phyloP scores from a whole-genome alignment of 2,329 filamentous ascomycete genomes.

The Penicillium sp. region DNA sequence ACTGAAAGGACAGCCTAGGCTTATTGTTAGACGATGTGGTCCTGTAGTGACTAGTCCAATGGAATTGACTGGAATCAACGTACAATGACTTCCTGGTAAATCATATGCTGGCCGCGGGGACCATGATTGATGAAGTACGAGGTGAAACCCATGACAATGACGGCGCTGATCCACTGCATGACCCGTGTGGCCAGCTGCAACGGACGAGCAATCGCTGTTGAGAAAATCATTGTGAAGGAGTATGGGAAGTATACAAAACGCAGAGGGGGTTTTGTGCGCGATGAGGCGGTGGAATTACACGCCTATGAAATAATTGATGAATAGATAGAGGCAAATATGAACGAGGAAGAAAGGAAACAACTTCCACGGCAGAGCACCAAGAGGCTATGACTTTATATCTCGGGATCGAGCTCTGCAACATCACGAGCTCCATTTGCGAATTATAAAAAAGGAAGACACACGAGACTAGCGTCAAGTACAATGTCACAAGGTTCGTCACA shows the following conservation, averaged over 20 bases:
- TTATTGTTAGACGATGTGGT: slow-evolving; percentile 9
- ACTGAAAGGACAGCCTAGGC: slow-evolving; percentile 36
- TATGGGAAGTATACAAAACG: neutral
- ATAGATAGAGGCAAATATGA: neutral
- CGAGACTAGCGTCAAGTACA: slow-evolving; percentile 15
- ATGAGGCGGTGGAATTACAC: neutral
- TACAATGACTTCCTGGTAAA: slow-evolving; percentile 29
- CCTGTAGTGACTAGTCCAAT: neutral
- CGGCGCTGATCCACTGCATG: slow-evolving; percentile 25
- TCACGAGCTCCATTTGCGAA: neutral
- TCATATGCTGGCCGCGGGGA: slow-evolving; percentile 20
- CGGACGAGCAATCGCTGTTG: slow-evolving; percentile 30
- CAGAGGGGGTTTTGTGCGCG: neutral
- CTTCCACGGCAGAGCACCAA: neutral
- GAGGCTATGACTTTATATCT: slow-evolving; percentile 3
- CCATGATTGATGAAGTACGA: slow-evolving; percentile 22
- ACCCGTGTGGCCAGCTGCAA: slow-evolving; percentile 29
- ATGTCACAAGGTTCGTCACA: slow-evolving; percentile 6
- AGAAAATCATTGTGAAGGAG: slow-evolving; percentile 19
- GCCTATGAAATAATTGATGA: neutral
- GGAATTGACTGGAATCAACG: neutral
- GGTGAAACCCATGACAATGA: slow-evolving; percentile 27
- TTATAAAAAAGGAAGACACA: slow-evolving; percentile 15
- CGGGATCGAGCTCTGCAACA: neutral
- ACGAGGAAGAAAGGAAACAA: neutral